A percentile compares a stretch with the other conserved stretches of the same genome.
Conservation (phyloP, 768 basidiomycete genomes). For the Leucosporidium scottii region DNA sequence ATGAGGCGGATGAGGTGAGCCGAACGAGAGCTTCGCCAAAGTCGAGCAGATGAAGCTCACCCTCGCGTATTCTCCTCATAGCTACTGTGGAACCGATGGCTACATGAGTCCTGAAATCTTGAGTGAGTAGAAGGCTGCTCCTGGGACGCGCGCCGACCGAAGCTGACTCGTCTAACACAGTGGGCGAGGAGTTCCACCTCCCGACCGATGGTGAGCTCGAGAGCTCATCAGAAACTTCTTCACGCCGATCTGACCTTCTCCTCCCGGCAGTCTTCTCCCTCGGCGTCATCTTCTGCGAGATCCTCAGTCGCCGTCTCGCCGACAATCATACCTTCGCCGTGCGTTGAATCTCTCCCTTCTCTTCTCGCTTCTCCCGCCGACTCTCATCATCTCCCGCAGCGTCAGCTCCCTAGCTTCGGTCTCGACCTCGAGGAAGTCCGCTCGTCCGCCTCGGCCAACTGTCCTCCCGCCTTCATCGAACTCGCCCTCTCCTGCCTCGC, state of each 20-base stretch:
- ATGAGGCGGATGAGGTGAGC: conserved; percentile 39
- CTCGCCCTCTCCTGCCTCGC: conserved; percentile 72
- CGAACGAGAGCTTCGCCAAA: neutral
- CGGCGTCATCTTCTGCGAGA: conserved; percentile 83
- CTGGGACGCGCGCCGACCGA: neutral
- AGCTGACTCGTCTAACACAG: conserved; percentile 71
- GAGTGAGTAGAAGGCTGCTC: conserved; percentile 11
- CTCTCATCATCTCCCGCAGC: conserved; percentile 34
- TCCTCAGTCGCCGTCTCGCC: conserved; percentile 73
- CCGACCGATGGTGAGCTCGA: conserved; percentile 66
- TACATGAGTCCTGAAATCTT: conserved; percentile 28
- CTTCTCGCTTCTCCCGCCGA: conserved; percentile 40
- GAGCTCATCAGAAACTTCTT: conserved; percentile 19
- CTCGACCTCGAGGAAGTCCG: conserved; percentile 70
- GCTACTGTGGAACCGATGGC: conserved; percentile 44
- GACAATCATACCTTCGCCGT: conserved; percentile 55
- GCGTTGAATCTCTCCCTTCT: conserved; percentile 45
- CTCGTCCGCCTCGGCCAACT: conserved; percentile 59
- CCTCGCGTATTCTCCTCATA: neutral
- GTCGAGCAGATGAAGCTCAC: neutral
- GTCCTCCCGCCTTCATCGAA: conserved; percentile 67
- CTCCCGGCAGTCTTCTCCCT: conserved; percentile 8
- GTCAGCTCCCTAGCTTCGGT: conserved; percentile 68
- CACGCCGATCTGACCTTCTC: too few relatives aligned
- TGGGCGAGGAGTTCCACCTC: conserved; percentile 85